A percentile compares a stretch with the other conserved stretches of the same genome.
These are phyloP conservation scores for Phytophthora pisi DNA, from an alignment of 352 stramenopile species.

Conservation along the genomic window DNA sequence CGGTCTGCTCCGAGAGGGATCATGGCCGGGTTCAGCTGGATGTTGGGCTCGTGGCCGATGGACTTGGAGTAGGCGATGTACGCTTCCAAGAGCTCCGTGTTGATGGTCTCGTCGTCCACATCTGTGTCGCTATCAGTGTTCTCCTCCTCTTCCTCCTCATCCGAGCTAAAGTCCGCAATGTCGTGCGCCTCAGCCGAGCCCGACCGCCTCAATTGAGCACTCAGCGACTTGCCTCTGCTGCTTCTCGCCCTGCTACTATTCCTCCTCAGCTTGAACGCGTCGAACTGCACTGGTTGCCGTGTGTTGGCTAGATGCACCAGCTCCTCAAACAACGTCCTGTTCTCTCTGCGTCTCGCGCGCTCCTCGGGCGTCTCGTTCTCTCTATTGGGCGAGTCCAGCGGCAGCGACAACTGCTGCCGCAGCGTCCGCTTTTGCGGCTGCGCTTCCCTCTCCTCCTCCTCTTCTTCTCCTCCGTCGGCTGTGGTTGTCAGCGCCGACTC, in stretches of 20 bases:
- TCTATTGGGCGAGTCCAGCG: conserved; percentile 19
- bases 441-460: not conserved
- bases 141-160: conserved; percentile 46
- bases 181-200: conserved; percentile 29
- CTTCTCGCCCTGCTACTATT: conserved; percentile 27
- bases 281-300: conserved; percentile 53
- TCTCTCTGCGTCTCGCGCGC: conserved; percentile 44
- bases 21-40: conserved; percentile 80
- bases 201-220: conserved; percentile 27
- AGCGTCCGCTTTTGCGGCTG: conserved; percentile 13
- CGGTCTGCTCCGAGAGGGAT: conserved; percentile 35
- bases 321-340: conserved; percentile 54
- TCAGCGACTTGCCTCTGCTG: conserved; percentile 14
- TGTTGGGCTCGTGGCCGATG: conserved; percentile 77
- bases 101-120: conserved; percentile 87
- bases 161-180: conserved; percentile 79
- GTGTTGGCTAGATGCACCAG: conserved; percentile 67
- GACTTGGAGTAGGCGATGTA: conserved; percentile 94
- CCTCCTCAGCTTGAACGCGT: conserved; percentile 46
- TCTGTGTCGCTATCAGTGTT: conserved; percentile 48
- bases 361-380: conserved; percentile 32
- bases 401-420: conserved; percentile 31
- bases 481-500: conserved; percentile 23
- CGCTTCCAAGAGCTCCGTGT: conserved; percentile 94
- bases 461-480: too few species aligned